phyloP scores from a whole-genome alignment of 2,329 filamentous ascomycete genomes.

The Aspergillus ruber region DNA sequence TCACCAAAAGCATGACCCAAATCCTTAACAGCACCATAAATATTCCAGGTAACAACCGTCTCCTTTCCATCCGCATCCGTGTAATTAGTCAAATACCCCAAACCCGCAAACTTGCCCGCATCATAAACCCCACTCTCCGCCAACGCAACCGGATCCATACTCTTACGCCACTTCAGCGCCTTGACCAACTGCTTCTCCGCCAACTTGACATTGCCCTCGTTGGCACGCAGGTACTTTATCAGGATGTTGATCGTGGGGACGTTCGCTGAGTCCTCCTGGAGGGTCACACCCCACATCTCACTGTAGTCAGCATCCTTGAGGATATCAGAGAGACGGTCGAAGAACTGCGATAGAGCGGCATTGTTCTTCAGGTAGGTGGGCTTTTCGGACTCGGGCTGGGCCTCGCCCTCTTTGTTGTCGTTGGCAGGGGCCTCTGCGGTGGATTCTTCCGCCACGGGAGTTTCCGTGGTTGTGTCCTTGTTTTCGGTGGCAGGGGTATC shows the following conservation, averaged over 20 bases:
- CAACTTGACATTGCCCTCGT: slow-evolving; percentile 65
- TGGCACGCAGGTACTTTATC: slow-evolving; percentile 91
- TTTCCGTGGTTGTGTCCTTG: slow-evolving; percentile 6
- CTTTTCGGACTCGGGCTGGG: slow-evolving; percentile 16
- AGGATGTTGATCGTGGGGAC: slow-evolving; percentile 76
- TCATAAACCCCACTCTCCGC: slow-evolving; percentile 58
- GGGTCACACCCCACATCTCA: slow-evolving; percentile 82
- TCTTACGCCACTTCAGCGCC: slow-evolving; percentile 76
- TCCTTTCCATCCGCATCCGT: slow-evolving; percentile 47
- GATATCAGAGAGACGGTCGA: slow-evolving; percentile 53
- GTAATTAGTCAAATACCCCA: slow-evolving; percentile 78
- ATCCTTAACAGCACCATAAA: slow-evolving; percentile 82
- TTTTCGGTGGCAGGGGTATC: slow-evolving; percentile 5
- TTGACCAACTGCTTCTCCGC: slow-evolving; percentile 72
- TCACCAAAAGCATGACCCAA: slow-evolving; percentile 75
- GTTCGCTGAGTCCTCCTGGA: slow-evolving; percentile 47
- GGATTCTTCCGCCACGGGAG: neutral
- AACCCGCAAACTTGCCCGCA: slow-evolving; percentile 62
- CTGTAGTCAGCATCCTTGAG: slow-evolving; percentile 53
- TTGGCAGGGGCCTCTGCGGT: slow-evolving; percentile 3
- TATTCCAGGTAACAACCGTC: slow-evolving; percentile 78
- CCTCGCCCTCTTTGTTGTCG: neutral
- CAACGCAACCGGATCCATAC: slow-evolving; percentile 63
- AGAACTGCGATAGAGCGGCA: slow-evolving; percentile 49
- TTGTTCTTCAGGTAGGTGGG: slow-evolving; percentile 33